These are phyloP conservation scores for Bisporella sp. DNA, from an alignment of 2,329 filamentous ascomycete genomes.

Conservation along the genomic window DNA sequence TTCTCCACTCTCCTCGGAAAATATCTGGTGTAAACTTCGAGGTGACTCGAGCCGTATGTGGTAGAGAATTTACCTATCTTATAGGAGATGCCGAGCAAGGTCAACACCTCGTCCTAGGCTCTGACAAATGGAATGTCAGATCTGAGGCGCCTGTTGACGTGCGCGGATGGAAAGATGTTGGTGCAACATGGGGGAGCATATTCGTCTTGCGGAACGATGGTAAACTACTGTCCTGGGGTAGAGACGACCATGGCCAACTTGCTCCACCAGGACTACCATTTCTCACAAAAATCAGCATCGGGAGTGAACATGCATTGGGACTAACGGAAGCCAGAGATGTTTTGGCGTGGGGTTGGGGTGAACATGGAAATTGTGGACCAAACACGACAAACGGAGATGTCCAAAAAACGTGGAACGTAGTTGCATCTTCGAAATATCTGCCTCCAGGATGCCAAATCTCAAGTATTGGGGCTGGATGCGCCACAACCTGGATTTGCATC, in stretches of 20 bases:
- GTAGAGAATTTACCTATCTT: conserved; percentile 79
- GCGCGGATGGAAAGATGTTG: conserved; percentile 58
- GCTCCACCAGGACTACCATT: conserved; percentile 54
- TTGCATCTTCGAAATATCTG: conserved; percentile 51
- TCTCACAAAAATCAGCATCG: conserved; percentile 62
- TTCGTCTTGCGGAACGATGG: conserved; percentile 61
- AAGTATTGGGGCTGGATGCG: conserved; percentile 75
- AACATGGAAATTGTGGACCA: conserved; percentile 92
- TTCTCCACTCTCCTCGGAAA: conserved; percentile 53
- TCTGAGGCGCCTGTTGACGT: conserved; percentile 48
- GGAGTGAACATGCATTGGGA: conserved; percentile 85
- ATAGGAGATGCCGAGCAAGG: conserved; percentile 50
- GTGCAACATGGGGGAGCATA: conserved; percentile 76
- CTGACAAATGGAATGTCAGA: conserved; percentile 64
- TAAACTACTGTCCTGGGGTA: conserved; percentile 66
- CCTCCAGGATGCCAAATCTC: conserved; percentile 45
- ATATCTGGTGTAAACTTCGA: conserved; percentile 53
- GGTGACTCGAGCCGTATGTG: conserved; percentile 65
- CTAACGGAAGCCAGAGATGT: conserved; percentile 59
- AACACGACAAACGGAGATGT: conserved; percentile 57
- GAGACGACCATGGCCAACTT: conserved; percentile 79
- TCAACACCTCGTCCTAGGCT: conserved; percentile 60
- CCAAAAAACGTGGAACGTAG: conserved; percentile 60
- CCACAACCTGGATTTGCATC: conserved; percentile 73
- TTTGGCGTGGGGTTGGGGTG: conserved; percentile 90